Percentiles rank a stretch among this genome's conserved stretches.
phyloP scores from a whole-genome alignment of 1,284 basidiomycete species.

The Mycena citricolor region DNA sequence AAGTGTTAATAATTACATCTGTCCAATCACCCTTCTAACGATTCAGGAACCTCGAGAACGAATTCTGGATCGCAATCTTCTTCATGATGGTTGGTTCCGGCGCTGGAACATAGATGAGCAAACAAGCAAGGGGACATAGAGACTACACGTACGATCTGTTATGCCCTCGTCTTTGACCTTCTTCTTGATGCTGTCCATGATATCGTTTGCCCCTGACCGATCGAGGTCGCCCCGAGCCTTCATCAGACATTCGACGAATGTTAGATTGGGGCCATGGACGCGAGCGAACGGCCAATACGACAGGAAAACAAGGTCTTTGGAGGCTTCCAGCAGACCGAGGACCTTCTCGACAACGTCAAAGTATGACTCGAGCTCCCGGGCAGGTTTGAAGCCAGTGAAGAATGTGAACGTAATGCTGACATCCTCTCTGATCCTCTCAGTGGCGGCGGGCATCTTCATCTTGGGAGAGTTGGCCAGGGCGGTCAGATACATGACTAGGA shows the following conservation, averaged over 20 bases:
- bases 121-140: constrained; percentile 1
- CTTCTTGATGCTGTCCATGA: constrained; percentile 92
- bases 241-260: constrained; percentile 89
- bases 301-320: constrained; percentile 90
- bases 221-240: constrained; percentile 91
- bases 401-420: constrained; percentile 77
- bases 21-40: no score
- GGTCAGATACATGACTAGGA: constrained; percentile 90
- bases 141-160: constrained; percentile 70
- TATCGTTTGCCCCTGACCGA: constrained; percentile 80
- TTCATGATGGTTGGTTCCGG: constrained; percentile 84
- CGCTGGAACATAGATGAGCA: constrained; percentile 42
- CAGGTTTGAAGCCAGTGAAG: constrained; percentile 78
- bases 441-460: constrained; percentile 83
- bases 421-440: constrained; percentile 82
- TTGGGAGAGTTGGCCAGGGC: constrained; percentile 85
- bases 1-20: no score
- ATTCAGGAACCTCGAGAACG: constrained; percentile 67
- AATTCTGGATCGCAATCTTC: constrained; percentile 73
- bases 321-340: constrained; percentile 83
- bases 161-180: constrained; percentile 89
- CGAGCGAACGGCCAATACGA: constrained; percentile 98
- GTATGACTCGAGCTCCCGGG: constrained; percentile 78
- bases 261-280: constrained; percentile 89
- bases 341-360: constrained; percentile 91